These are phyloP conservation scores for Solanum hybrid DNA, from an alignment of 305 asterid species.

Conservation along the genomic window DNA sequence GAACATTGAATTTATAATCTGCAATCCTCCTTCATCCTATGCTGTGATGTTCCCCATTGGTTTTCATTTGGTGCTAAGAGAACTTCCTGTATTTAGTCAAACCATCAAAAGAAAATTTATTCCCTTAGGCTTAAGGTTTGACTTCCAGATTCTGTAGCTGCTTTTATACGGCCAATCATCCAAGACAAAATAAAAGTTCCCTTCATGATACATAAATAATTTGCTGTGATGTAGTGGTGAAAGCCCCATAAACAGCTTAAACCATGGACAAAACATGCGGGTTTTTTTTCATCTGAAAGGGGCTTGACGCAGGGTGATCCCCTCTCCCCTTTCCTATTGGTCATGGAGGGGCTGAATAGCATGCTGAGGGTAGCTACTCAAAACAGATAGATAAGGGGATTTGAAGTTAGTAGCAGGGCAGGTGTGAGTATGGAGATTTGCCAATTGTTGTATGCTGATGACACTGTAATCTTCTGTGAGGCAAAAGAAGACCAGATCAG, in stretches of 20 bases:
- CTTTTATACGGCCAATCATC: background rate
- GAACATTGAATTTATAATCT: background rate
- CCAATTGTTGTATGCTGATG: too few species aligned
- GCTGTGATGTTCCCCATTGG: background rate
- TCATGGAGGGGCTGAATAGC: too few species aligned
- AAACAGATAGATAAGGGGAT: too few species aligned
- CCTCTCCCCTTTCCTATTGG: too few species aligned
- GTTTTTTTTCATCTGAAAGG: too few species aligned
- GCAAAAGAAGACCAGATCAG: too few species aligned
- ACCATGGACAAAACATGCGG: too few species aligned
- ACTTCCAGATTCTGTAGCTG: background rate
- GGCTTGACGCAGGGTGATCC: too few species aligned
- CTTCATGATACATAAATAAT: background rate
- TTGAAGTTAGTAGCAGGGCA: too few species aligned
- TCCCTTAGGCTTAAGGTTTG: background rate
- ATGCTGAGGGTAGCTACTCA: too few species aligned
- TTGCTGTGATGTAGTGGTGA: background rate
- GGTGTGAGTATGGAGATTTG: too few species aligned
- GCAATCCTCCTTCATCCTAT: background rate
- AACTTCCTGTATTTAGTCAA: background rate
- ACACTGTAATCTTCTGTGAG: too few species aligned
- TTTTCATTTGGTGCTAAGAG: background rate
- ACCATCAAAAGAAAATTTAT: background rate
- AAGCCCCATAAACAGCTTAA: background rate
- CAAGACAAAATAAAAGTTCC: background rate